phyloP scores from a whole-genome alignment of 1,284 basidiomycete species.

The Heliocybe sulcata region DNA sequence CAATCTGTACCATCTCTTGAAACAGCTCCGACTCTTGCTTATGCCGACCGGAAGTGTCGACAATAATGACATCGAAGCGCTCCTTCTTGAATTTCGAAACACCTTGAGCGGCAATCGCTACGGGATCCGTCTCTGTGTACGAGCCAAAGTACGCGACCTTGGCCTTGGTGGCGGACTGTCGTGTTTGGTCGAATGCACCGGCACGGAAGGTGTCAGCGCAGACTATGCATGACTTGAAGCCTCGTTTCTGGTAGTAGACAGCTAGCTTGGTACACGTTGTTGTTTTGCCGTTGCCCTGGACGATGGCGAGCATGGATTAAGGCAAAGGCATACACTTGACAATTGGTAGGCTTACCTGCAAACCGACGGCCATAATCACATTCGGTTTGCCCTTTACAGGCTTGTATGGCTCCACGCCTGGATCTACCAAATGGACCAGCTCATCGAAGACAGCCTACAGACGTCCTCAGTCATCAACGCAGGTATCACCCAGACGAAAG shows the following conservation, averaged over 20 bases:
- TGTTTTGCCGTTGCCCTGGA: conserved; percentile 94
- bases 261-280: conserved; percentile 98
- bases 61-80: conserved; percentile 97
- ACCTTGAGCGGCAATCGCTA: conserved; percentile 89
- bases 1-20: conserved; percentile 97
- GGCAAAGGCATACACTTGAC: not conserved
- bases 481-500: conserved; percentile 1
- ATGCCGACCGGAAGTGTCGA: conserved; percentile 96
- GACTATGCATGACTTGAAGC: conserved; percentile 97
- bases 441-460: conserved; percentile 92
- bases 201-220: conserved; percentile 99
- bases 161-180: conserved; percentile 92
- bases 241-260: conserved; percentile 95
- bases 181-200: conserved; percentile 98
- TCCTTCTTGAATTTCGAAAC: conserved; percentile 98
- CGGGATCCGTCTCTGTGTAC: conserved; percentile 98
- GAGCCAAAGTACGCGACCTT: conserved; percentile 99
- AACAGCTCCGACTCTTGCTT: conserved; percentile 98
- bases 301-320: conserved; percentile 1
- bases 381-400: conserved; percentile 94
- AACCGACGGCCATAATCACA: conserved; percentile 96
- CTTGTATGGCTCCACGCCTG: conserved; percentile 91
- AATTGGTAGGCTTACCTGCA: conserved; percentile 54
- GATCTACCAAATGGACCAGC: conserved; percentile 91
- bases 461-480: conserved; percentile 5